Evolutionary conservation across 495 filamentous ascomycete genomes (phyloP).

Genomic region (Neurospora sp.): DNA sequence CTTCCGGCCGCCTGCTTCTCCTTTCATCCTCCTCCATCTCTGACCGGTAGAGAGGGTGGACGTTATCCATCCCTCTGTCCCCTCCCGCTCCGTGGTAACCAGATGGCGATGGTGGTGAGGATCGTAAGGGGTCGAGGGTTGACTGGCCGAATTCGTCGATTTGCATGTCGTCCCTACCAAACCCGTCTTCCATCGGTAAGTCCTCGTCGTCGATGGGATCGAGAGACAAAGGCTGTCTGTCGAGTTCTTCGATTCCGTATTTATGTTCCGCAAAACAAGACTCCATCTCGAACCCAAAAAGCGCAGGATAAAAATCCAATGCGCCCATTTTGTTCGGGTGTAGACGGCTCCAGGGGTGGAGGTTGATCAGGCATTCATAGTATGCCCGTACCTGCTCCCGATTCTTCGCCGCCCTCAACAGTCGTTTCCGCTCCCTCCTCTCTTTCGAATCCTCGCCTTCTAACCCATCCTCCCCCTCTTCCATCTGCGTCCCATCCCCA

Average conservation of each 20-base stretch:
- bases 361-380: constrained; percentile 26
- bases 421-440: not conserved
- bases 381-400: constrained; percentile 18
- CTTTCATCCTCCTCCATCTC: not conserved
- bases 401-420: constrained; percentile 5
- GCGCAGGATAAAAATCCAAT: constrained; percentile 30
- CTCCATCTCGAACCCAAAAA: constrained; percentile 33
- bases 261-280: constrained; percentile 20
- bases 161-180: not conserved
- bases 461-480: constrained; percentile 8
- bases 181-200: not conserved
- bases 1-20: not conserved
- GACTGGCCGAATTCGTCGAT: not conserved
- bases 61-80: not conserved
- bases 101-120: not conserved
- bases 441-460: not conserved
- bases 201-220: not conserved
- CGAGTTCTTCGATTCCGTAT: not conserved
- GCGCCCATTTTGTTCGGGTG: constrained; percentile 16
- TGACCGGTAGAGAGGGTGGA: not conserved
- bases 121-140: not conserved
- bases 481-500: too few species aligned
- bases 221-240: not conserved
- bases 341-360: constrained; percentile 26
- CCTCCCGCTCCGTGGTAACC: not conserved